Evolutionary conservation across 331 rosid genomes (phyloP).

Genomic region (Quercus phellos): DNA sequence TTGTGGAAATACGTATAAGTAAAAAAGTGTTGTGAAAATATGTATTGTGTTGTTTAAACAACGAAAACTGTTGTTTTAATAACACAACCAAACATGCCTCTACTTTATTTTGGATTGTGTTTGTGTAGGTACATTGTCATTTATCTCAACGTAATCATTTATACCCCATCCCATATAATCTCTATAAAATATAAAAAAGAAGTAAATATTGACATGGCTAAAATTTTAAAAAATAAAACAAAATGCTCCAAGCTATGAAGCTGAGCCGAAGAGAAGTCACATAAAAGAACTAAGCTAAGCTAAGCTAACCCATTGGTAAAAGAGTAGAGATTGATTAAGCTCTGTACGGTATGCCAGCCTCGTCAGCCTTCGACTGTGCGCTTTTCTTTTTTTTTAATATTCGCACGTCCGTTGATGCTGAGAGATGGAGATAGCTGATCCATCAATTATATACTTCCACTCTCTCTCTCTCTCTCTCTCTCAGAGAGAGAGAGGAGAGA

Average conservation of each 20-base stretch:
- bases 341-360: background rate
- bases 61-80: too few relatives aligned
- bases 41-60: too few relatives aligned
- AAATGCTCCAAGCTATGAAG: background rate
- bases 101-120: too few relatives aligned
- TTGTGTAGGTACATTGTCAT: too few relatives aligned
- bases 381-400: background rate
- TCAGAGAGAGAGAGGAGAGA: background rate
- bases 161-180: too few relatives aligned
- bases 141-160: too few relatives aligned
- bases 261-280: background rate
- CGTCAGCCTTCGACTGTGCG: background rate
- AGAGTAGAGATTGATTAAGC: background rate
- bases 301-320: background rate
- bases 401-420: conserved; percentile 9
- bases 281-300: too few relatives aligned
- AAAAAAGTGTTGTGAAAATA: too few relatives aligned
- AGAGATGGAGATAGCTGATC: conserved; percentile 24
- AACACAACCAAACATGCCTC: too few relatives aligned
- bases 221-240: background rate
- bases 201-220: background rate
- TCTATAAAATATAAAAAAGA: too few relatives aligned
- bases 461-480: background rate
- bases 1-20: too few relatives aligned
- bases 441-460: conserved; percentile 10